A percentile compares a stretch with the other conserved stretches of the same genome.
These are phyloP conservation scores for Aureobasidium melanogenum DNA, from an alignment of 2,329 filamentous ascomycete species.

Conservation along the genomic window DNA sequence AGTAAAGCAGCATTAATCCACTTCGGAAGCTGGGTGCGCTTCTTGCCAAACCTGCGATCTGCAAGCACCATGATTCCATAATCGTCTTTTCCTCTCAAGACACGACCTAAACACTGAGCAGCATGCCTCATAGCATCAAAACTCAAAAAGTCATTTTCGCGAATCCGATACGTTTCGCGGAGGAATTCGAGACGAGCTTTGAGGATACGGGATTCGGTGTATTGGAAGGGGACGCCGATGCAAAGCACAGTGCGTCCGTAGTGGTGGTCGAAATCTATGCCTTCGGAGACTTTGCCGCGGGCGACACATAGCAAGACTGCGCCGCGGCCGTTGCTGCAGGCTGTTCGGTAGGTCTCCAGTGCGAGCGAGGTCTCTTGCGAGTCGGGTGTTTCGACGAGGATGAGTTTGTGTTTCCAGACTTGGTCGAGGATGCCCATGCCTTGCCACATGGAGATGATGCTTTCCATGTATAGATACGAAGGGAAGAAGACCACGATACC, in stretches of 20 bases:
- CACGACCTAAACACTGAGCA: constrained; percentile 89
- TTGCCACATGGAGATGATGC: constrained; percentile 98
- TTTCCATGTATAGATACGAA: constrained; percentile 98
- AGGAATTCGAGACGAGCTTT: constrained; percentile 93
- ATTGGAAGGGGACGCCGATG: constrained; percentile 96
- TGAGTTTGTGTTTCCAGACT: constrained; percentile 98
- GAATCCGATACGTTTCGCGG: constrained; percentile 93
- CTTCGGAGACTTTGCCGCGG: constrained; percentile 92
- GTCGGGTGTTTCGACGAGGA: constrained; percentile 94
- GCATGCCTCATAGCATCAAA: constrained; percentile 99
- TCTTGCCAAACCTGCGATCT: constrained; percentile 87
- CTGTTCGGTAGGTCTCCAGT: constrained; percentile 91
- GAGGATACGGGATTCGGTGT: constrained; percentile 93
- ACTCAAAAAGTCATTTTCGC: constrained; percentile 93
- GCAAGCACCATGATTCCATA: constrained; percentile 99
- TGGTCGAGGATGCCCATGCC: constrained; percentile 96
- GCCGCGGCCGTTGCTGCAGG: constrained; percentile 92
- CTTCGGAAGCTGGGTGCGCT: constrained; percentile 80
- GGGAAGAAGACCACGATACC: constrained; percentile 99
- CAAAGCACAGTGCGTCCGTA: constrained; percentile 93
- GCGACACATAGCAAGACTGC: constrained; percentile 92
- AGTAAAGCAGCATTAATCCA: constrained; percentile 89
- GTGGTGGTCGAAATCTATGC: constrained; percentile 98
- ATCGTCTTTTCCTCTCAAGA: constrained; percentile 92
- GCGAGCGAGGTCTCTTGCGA: constrained; percentile 94